Conservation (phyloP, 257 asterid species). For the Nicotiana obtusifolia region DNA sequence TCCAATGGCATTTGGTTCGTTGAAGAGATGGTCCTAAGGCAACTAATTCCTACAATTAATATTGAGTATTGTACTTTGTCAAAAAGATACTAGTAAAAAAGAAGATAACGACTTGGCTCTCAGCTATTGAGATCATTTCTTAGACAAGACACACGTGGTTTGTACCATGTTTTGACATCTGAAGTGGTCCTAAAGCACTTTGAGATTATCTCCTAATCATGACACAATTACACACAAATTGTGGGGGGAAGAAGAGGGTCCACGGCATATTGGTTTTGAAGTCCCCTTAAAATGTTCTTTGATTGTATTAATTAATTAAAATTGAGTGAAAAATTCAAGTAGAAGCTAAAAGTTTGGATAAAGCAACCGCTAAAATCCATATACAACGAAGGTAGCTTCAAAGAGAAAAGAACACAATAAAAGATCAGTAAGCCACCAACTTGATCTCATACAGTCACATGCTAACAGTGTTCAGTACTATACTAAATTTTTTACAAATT, state of each 20-base stretch:
- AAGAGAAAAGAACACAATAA: not conserved
- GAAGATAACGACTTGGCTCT: not conserved
- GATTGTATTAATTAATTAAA: not conserved
- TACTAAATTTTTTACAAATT: not conserved
- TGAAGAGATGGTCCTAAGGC: not conserved
- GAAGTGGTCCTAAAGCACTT: not conserved
- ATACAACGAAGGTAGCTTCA: not conserved
- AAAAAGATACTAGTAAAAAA: not conserved
- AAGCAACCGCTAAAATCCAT: not conserved
- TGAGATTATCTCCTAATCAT: not conserved
- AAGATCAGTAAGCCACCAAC: constrained; percentile 10
- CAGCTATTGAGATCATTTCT: not conserved
- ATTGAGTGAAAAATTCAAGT: not conserved
- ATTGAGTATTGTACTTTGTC: not conserved
- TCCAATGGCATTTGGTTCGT: not conserved
- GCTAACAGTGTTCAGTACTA: not conserved
- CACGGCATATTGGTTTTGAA: not conserved
- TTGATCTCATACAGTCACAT: not conserved
- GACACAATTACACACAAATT: not conserved
- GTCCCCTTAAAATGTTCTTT: not conserved
- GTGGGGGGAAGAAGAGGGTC: not conserved
- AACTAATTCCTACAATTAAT: not conserved
- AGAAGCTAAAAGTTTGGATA: not conserved
- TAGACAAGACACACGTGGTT: not conserved
- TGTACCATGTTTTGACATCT: not conserved